Conservation (phyloP, 352 stramenopile genomes). For the Phytophthora pluvialis region DNA sequence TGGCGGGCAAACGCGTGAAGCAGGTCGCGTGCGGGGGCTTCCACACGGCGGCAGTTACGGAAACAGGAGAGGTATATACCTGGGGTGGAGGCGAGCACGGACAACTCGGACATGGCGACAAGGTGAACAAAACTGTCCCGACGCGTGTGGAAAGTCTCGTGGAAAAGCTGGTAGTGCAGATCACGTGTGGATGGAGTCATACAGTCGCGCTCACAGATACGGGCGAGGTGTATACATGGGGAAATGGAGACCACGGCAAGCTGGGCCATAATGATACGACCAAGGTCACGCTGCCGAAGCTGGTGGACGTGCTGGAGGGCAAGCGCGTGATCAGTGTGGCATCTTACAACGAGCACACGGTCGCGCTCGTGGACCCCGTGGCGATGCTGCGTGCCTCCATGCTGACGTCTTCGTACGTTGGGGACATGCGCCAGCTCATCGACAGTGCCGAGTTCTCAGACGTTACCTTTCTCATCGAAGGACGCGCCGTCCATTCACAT, state of each 20-base stretch:
- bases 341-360: constrained; percentile 98
- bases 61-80: constrained; percentile 88
- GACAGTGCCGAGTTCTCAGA: constrained; percentile 91
- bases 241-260: constrained; percentile 94
- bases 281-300: constrained; percentile 95
- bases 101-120: constrained; percentile 97
- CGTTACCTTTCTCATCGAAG: constrained; percentile 90
- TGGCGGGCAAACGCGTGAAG: constrained; percentile 79
- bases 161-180: constrained; percentile 92
- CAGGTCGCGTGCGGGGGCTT: constrained; percentile 91
- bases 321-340: constrained; percentile 96
- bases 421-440: constrained; percentile 94
- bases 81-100: constrained; percentile 93
- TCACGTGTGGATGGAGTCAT: constrained; percentile 97
- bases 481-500: constrained; percentile 83
- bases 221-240: constrained; percentile 95
- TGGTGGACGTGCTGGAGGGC: constrained; percentile 91
- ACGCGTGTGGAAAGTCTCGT: constrained; percentile 92
- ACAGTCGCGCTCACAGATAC: constrained; percentile 93
- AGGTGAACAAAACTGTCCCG: constrained; percentile 95
- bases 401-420: constrained; percentile 85
- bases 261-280: constrained; percentile 94
- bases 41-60: constrained; percentile 86
- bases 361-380: constrained; percentile 90
- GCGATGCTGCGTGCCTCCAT: constrained; percentile 78